Evolutionary conservation across 805 yeast species (phyloP), one percentile per base, ranked within the genome.

Genomic region (Saccharomycopsis schoenii): DNA sequence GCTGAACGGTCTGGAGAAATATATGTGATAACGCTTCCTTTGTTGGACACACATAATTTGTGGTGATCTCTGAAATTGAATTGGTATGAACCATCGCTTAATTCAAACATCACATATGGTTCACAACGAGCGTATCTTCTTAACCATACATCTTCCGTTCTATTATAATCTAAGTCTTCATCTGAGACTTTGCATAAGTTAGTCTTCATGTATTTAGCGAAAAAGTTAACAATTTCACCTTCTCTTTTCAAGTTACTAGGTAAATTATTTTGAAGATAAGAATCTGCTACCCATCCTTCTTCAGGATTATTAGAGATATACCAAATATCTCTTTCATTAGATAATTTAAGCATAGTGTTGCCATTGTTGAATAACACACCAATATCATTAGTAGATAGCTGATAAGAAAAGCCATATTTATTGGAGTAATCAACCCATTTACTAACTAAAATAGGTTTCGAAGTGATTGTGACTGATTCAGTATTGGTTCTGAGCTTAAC

Each of bases 391-490:
- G 91, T 88, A 21, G 93, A 88, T 61, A 94, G 76, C 70, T 94
- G 97, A 72, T 93, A 94, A 4, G 97, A 89, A 70, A 94, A 86
- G 0, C 99, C 99, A 73, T 93, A 96, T 72, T 88, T 90, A 74
- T 92, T 91, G 34, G 97, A 88, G 71, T 93, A 94, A 71, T 94
- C 99, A 36, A 96, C 98, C 99, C 99, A 94, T 71, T 93, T 92
- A 63, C 96, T 88, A 52, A 93, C 84, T 63, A 89, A 82, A 19
- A 83, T 81, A 12, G 92, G 96, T 64, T 82, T 80, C 60, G 71
- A 72, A 12, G 71, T 62, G 68, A 66, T 60, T 70, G 65, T 52
- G 71, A 66, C 58, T 62, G 56, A 61, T 1, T 43, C 57, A 3
- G 61, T 29, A 1, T 57, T 29, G 1, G 69, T 62, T 68, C 72